Evolutionary conservation across 2,329 filamentous ascomycete species (phyloP).

Genomic region (Allantophomopsis cytisporea): DNA sequence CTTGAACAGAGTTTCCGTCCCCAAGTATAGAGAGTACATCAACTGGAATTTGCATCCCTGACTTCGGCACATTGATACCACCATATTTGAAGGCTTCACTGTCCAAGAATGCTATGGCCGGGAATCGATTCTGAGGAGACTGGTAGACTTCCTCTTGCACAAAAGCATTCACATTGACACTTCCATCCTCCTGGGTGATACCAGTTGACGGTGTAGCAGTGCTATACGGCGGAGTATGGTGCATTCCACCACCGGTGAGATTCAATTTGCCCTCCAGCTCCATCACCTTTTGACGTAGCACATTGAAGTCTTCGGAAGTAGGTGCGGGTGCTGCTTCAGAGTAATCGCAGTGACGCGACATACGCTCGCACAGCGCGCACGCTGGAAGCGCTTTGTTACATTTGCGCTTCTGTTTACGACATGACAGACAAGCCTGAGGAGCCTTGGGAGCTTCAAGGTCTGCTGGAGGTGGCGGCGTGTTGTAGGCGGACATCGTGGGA

Average conservation of each 20-base stretch:
- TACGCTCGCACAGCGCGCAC: constrained; percentile 30
- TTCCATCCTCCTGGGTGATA: constrained; percentile 1
- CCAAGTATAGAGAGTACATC: constrained; percentile 26
- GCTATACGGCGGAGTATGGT: constrained; percentile 10
- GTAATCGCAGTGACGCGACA: constrained; percentile 27
- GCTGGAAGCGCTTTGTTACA: constrained; percentile 34
- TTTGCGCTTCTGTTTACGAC: constrained; percentile 34
- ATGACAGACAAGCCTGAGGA: constrained; percentile 27
- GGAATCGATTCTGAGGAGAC: constrained; percentile 21
- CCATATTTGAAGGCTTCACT: constrained; percentile 21
- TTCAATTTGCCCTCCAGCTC: constrained; percentile 24
- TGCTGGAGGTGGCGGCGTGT: too few species aligned
- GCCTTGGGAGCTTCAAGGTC: constrained; percentile 14
- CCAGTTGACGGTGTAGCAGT: constrained; percentile 11
- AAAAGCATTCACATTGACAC: not conserved
- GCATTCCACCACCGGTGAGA: constrained; percentile 8
- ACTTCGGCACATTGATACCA: constrained; percentile 22
- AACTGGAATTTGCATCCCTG: constrained; percentile 23
- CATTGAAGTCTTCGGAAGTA: constrained; percentile 24
- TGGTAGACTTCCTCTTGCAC: constrained; percentile 5
- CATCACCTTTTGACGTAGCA: constrained; percentile 21
- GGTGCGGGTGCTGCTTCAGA: constrained; percentile 20
- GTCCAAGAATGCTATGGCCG: constrained; percentile 29
- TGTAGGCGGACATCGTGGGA: too few species aligned
- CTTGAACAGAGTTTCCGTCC: constrained; percentile 21